Evolutionary conservation across 257 asterid genomes (phyloP).

Genomic region (Penstemon eatonii): DNA sequence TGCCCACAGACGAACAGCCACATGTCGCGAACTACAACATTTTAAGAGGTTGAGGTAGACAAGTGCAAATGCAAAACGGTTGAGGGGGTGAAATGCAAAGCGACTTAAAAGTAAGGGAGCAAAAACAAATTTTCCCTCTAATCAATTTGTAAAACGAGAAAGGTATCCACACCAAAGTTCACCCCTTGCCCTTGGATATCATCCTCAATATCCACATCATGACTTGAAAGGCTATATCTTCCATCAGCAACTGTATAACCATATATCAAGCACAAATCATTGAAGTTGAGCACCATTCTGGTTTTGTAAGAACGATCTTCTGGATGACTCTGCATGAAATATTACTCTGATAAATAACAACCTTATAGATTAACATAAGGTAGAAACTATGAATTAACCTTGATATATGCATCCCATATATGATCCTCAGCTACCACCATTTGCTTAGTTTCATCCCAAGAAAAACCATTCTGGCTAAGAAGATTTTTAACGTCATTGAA

Average conservation of each 20-base stretch:
- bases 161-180: constrained; percentile 29
- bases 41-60: too few relatives aligned
- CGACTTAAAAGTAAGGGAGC: too few relatives aligned
- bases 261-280: constrained; percentile 43
- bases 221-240: constrained; percentile 48
- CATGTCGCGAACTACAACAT: too few relatives aligned
- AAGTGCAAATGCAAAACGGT: too few relatives aligned
- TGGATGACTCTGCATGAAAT: constrained; percentile 40
- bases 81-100: too few relatives aligned
- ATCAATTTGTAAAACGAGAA: constrained; percentile 7
- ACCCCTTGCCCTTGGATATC: constrained; percentile 40
- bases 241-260: constrained; percentile 47
- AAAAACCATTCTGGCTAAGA: constrained; percentile 43
- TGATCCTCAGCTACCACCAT: constrained; percentile 47
- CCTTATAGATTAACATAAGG: not conserved
- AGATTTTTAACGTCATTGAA: constrained; percentile 41
- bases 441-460: constrained; percentile 45
- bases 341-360: not conserved
- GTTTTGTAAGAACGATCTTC: constrained; percentile 39
- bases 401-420: constrained; percentile 40
- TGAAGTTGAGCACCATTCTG: constrained; percentile 37
- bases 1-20: too few relatives aligned
- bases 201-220: constrained; percentile 44
- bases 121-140: not conserved
- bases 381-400: constrained; percentile 30